Evolutionary conservation across 768 basidiomycete genomes (phyloP).

Genomic region (Baorangia bicolor): DNA sequence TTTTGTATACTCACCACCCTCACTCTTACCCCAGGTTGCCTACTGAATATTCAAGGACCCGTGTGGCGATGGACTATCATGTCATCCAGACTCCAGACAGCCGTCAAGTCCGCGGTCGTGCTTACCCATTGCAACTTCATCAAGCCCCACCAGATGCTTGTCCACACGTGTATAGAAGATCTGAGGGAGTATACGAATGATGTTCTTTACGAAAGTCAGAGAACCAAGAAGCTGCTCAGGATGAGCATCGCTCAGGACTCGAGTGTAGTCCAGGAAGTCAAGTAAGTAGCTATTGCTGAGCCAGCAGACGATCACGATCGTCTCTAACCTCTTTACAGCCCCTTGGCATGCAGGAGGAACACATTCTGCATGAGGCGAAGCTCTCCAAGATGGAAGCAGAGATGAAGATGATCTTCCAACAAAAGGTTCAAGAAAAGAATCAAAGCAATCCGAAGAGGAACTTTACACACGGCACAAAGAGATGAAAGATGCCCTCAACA

Average conservation of each 20-base stretch:
- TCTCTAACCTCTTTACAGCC: slow-evolving; percentile 49
- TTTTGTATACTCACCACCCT: too few species aligned
- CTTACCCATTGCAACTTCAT: slow-evolving; percentile 98
- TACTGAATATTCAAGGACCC: too few species aligned
- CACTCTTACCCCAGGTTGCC: too few species aligned
- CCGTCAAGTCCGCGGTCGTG: slow-evolving; percentile 89
- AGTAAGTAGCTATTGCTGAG: slow-evolving; percentile 77
- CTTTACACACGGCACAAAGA: slow-evolving; percentile 98
- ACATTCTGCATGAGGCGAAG: slow-evolving; percentile 94
- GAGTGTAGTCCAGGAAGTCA: slow-evolving; percentile 98
- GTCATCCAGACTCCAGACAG: slow-evolving; percentile 83
- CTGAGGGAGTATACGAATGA: slow-evolving; percentile 96
- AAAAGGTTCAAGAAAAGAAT: slow-evolving; percentile 99
- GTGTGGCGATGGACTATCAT: too few species aligned
- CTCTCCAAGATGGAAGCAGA: slow-evolving; percentile 99
- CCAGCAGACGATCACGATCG: background rate
- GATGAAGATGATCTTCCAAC: slow-evolving; percentile 99
- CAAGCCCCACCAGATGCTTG: slow-evolving; percentile 98
- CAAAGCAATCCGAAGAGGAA: slow-evolving; percentile 99
- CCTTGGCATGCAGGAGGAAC: slow-evolving; percentile 97
- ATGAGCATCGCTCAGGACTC: slow-evolving; percentile 99
- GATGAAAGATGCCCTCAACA: slow-evolving; percentile 99
- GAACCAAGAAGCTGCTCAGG: slow-evolving; percentile 90
- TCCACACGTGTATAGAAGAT: slow-evolving; percentile 99
- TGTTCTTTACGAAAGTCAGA: slow-evolving; percentile 96